phyloP scores from a whole-genome alignment of 2,329 filamentous ascomycete genomes.

The Xylariaceae sp. region DNA sequence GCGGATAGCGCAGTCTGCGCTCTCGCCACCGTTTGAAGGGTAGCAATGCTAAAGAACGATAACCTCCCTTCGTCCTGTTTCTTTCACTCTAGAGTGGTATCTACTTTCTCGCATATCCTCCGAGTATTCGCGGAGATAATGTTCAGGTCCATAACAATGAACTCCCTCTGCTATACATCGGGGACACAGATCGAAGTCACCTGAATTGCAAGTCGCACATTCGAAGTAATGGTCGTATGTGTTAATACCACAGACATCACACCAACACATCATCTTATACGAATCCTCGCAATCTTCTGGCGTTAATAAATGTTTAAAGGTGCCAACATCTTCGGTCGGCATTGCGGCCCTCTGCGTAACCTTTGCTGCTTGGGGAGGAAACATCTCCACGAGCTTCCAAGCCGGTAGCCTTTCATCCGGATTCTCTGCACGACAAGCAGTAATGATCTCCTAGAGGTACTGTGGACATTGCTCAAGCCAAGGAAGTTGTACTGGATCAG shows the following conservation, averaged over 20 bases:
- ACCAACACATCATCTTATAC: background rate
- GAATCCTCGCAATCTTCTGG: background rate
- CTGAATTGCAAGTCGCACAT: background rate
- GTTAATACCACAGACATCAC: background rate
- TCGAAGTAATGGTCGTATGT: background rate
- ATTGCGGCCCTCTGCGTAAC: background rate
- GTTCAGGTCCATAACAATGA: background rate
- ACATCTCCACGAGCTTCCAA: background rate
- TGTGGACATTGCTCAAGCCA: background rate
- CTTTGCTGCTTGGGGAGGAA: background rate
- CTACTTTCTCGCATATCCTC: background rate
- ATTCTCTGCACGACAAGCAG: background rate
- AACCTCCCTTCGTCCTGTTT: background rate
- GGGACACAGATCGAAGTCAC: background rate
- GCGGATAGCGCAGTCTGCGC: too few relatives aligned
- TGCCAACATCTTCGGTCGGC: background rate
- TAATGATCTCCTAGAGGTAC: background rate
- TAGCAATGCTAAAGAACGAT: background rate
- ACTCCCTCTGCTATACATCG: background rate
- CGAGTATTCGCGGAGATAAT: background rate
- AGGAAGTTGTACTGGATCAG: background rate
- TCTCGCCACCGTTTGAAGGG: too few relatives aligned
- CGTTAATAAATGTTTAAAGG: background rate
- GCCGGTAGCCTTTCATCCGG: background rate
- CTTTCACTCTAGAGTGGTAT: background rate